Evolutionary conservation across 2,329 filamentous ascomycete genomes (phyloP), one percentile per base, ranked within the genome.

Genomic region (Stagonosporopsis vannaccii): DNA sequence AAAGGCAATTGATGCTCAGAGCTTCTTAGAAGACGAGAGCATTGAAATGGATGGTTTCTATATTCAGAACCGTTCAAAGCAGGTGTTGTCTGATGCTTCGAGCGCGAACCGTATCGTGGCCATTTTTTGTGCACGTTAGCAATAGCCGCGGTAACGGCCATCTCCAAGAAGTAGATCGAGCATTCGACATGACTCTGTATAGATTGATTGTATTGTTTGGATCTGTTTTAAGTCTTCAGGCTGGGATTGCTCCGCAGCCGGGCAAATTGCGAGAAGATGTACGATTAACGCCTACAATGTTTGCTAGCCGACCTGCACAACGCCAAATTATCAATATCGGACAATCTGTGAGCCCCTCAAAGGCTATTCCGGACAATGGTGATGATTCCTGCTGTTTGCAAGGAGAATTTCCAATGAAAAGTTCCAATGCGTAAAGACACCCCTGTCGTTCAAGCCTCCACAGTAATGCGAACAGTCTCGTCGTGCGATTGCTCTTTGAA

Each of bases 381-480:
- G 12, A 3, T 15, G 26, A 20, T 5, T 20, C 9, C 11, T 19
- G 8, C 11, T 4, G 35, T 37, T 9, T 6, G 9, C 11, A 4
- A 17, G 3, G n/a, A 11, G 7, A 19, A 5, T 11, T 7, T 20
- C 11, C 17, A 1, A 13, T 9, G 8, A 11, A 17, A 20, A 8
- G 1, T n/a, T n/a, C 17, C 1, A 12, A 37, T 20, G 35, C 35
- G n/a, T 20, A 2, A 19, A 4, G 20, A 9, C 17, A 12, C 3
- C 17, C 12, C 4, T 4, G 15, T 2, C 3, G 20, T 32, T 60
- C 58, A 32, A n/a, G 67, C 61, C 40, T 73, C 66, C 3, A 74
- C 55, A 13, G 57, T 61, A 23, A 73, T 71, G 12, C 54, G 68
- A 1, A 73, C 66, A 3, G 69, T 59, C 26, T 68, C 61, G 9